These are phyloP conservation scores for Ustilago bromivora DNA, from an alignment of 1,284 basidiomycete species.

Conservation along the genomic window DNA sequence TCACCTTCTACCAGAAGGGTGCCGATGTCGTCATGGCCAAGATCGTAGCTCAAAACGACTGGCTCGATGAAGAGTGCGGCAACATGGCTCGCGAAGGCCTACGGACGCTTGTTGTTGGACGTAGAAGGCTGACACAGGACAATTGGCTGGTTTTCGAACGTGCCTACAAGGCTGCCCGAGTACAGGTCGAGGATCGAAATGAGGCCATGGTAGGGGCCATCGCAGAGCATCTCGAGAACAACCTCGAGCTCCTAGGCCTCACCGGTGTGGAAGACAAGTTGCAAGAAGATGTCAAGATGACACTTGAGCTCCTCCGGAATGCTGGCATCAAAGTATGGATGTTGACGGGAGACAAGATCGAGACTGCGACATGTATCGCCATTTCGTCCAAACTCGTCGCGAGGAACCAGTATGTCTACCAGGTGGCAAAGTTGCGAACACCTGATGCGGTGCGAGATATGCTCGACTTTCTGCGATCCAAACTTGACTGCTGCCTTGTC, in stretches of 20 bases:
- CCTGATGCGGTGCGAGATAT: constrained; percentile 85
- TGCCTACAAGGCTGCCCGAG: constrained; percentile 82
- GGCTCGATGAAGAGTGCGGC: constrained; percentile 97
- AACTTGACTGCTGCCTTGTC: constrained; percentile 95
- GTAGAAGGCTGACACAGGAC: constrained; percentile 80
- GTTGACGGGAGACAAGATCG: constrained; percentile 99
- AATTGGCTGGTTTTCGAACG: constrained; percentile 81
- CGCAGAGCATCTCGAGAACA: constrained; percentile 82
- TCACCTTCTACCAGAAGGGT: constrained; percentile 94
- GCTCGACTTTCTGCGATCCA: constrained; percentile 93
- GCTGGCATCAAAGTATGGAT: constrained; percentile 99
- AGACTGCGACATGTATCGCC: constrained; percentile 98
- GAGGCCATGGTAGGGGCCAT: constrained; percentile 84
- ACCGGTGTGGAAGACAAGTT: constrained; percentile 99
- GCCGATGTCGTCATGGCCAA: constrained; percentile 96
- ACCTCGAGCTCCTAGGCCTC: constrained; percentile 89
- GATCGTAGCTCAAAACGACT: constrained; percentile 96
- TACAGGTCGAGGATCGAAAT: constrained; percentile 76
- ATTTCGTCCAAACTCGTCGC: constrained; percentile 96
- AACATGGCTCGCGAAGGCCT: constrained; percentile 99
- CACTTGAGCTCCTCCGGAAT: constrained; percentile 90
- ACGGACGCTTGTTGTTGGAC: constrained; percentile 90
- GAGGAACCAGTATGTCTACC: constrained; percentile 96
- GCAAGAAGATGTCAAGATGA: constrained; percentile 95
- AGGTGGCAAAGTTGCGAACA: constrained; percentile 89